phyloP scores from a whole-genome alignment of 1,139 yeast species.

The Debaryomyces nepalensis region DNA sequence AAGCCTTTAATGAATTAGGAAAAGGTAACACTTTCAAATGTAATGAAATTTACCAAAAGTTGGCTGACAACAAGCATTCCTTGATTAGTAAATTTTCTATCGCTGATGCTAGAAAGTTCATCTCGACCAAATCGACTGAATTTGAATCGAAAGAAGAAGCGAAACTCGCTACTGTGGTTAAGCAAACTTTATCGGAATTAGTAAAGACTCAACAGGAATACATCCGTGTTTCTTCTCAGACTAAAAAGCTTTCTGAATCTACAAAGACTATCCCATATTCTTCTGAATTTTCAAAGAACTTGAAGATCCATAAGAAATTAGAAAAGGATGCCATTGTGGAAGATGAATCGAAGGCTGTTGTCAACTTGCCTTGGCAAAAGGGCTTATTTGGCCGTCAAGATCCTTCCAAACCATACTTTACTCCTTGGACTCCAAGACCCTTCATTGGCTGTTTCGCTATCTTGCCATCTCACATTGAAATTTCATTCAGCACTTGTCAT shows the following conservation, averaged over 20 bases:
- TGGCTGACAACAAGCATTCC: constrained; percentile 33
- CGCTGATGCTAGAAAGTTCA: constrained; percentile 27
- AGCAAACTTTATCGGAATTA: constrained; percentile 59
- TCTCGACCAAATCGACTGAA: constrained; percentile 44
- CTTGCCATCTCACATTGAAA: constrained; percentile 88
- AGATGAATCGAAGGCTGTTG: constrained; percentile 55
- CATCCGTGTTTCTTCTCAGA: constrained; percentile 44
- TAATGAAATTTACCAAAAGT: constrained; percentile 32
- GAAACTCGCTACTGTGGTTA: constrained; percentile 50
- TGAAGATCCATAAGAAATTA: constrained; percentile 50
- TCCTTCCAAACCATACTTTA: constrained; percentile 79
- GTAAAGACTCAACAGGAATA: constrained; percentile 55
- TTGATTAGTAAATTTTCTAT: constrained; percentile 27
- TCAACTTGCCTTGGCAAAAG: constrained; percentile 74
- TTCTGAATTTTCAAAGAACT: constrained; percentile 60
- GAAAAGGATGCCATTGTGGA: constrained; percentile 60
- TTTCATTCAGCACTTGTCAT: constrained; percentile 89
- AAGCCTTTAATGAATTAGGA: constrained; percentile 28
- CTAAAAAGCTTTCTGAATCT: constrained; percentile 33
- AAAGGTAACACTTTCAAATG: constrained; percentile 36
- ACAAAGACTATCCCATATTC: constrained; percentile 47
- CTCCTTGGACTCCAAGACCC: constrained; percentile 97
- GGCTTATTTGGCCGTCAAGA: constrained; percentile 80
- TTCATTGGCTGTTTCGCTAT: constrained; percentile 92
- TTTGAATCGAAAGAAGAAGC: constrained; percentile 39